Base-by-base conservation (phyloP, 371 early-diverging fungal genomes). In the Mortierella sp. region DNA sequence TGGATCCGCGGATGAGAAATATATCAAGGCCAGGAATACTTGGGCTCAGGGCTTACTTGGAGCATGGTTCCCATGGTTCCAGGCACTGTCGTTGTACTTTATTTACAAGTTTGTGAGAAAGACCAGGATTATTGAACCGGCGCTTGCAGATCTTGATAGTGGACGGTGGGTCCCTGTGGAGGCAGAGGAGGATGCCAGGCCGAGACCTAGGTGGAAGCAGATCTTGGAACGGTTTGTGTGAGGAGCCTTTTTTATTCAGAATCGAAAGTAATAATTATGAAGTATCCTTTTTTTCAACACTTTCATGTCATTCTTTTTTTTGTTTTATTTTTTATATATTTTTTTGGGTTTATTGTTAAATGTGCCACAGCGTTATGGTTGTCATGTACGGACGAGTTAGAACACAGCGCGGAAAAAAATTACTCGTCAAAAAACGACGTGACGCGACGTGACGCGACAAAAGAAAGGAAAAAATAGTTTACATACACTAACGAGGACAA, bases 61-160 rank as follows among this genome's bases (percentile, higher is more conserved):
- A 86, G 91, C 80, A 77, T 92, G 78, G 91, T 91, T 91, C 28
- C 89, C 91, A 43, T 83, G 93, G 76, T 88, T 89, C 69, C 64
- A 91, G 61, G 70, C 74, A 3, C 0, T 53, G 16, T 74, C 85
- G 0, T 85, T 95, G 16, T 94, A 92, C 70, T 72, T 90, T 70
- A 88, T 86, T 11, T 92, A 92, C 86, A 94, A 92, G 77, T 54
- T 90, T 46, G 48, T 61, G 43, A 80, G 81, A 13, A 69, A 72
- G 8, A 88, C 86, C 5, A 91, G 90, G 77, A 75, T 93, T 10
- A 86, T 93, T 44, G 90, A 91, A 21, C 85, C 92, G 21, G 73
- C 83, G 6, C 90, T 93, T 61, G 87, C 89, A 28, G 93, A 93
- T 83, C 83, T 93, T 37, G 90, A 91, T 54, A 79, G 80, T 6